Percentiles rank a stretch among this genome's conserved stretches.
phyloP scores from a whole-genome alignment of 2,329 filamentous ascomycete genomes.

The Aspergillus carbonarius region DNA sequence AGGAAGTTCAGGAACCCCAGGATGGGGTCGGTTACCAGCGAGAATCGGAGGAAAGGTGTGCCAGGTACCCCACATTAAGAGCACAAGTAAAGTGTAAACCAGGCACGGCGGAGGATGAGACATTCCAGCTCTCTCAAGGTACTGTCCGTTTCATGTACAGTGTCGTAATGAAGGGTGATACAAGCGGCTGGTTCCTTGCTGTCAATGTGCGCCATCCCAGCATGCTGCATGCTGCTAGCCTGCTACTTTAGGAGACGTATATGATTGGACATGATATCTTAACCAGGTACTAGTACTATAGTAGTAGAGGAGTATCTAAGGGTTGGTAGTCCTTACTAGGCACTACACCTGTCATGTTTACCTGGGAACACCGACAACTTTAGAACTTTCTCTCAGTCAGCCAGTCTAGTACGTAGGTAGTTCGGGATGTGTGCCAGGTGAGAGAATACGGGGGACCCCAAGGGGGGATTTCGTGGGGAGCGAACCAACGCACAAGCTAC shows the following conservation, averaged over 20 bases:
- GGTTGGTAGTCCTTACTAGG: too few species aligned
- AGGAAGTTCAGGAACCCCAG: not conserved
- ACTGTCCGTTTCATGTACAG: not conserved
- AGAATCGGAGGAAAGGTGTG: slow-evolving; percentile 15
- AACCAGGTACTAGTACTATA: not conserved
- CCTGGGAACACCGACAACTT: too few species aligned
- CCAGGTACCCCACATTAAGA: not conserved
- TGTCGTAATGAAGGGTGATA: not conserved
- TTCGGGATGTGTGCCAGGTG: not conserved
- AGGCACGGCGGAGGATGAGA: not conserved
- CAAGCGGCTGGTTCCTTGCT: not conserved
- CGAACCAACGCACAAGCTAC: not conserved
- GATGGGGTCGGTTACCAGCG: slow-evolving; percentile 10
- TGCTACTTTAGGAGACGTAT: not conserved
- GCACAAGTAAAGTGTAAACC: not conserved
- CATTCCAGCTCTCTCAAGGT: not conserved
- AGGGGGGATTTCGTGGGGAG: not conserved
- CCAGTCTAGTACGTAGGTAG: too few species aligned
- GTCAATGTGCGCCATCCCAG: not conserved
- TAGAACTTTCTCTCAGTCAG: too few species aligned
- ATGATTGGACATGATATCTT: not conserved
- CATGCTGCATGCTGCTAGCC: not conserved
- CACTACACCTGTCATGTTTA: too few species aligned
- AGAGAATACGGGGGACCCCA: too few species aligned
- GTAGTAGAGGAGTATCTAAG: too few species aligned